Evolutionary conservation across 257 asterid species (phyloP).

Genomic region (Mentha longifolia): DNA sequence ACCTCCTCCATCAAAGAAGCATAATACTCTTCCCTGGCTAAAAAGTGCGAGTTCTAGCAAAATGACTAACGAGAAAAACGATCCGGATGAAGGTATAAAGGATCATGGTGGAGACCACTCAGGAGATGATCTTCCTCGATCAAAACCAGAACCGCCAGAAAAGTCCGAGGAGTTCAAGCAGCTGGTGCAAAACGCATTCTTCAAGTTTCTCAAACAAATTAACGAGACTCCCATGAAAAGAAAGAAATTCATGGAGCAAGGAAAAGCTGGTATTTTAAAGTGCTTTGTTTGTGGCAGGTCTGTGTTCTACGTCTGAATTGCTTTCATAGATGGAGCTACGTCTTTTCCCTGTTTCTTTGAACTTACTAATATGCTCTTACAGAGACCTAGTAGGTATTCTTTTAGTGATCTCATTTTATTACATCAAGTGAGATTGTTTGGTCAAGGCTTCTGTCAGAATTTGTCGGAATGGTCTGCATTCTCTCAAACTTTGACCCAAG

Average conservation of each 20-base stretch:
- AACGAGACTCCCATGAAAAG: conserved; percentile 59
- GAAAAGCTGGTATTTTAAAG: conserved; percentile 61
- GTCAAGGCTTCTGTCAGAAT: conserved; percentile 31
- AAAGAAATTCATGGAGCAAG: conserved; percentile 52
- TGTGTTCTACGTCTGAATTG: conserved; percentile 53
- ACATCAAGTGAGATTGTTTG: conserved; percentile 18
- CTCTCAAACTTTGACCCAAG: conserved; percentile 18
- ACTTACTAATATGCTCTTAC: conserved; percentile 33
- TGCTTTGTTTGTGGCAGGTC: conserved; percentile 81
- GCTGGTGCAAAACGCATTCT: conserved; percentile 60
- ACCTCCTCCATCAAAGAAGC: conserved; percentile 49
- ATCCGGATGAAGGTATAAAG: conserved; percentile 36
- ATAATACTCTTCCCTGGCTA: conserved; percentile 53
- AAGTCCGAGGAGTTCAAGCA: conserved; percentile 73
- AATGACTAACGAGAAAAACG: conserved; percentile 35
- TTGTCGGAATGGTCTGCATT: conserved; percentile 27
- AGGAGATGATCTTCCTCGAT: conserved; percentile 38
- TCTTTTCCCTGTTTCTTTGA: conserved; percentile 34
- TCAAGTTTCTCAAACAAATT: conserved; percentile 66
- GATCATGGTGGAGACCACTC: conserved; percentile 44
- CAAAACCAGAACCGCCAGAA: conserved; percentile 64
- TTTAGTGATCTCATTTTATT: conserved; percentile 34
- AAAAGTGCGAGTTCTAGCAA: conserved; percentile 38
- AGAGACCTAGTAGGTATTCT: conserved; percentile 33
- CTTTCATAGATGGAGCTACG: conserved; percentile 46